Evolutionary conservation across 805 yeast species (phyloP).

Genomic region (Saccharomyces kudriavzevii): DNA sequence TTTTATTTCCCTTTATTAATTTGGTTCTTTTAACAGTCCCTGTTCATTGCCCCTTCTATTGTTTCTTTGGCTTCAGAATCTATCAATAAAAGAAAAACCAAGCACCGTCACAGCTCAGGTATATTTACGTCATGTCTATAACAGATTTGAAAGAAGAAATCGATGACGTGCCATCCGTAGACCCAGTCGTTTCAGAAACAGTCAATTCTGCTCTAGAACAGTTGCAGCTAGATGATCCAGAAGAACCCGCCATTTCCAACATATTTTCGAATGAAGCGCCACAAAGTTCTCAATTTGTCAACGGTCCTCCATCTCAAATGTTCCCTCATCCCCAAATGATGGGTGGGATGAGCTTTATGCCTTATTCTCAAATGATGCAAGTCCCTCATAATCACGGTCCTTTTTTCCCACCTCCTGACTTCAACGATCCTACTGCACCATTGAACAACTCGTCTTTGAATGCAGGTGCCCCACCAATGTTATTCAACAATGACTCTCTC

Average conservation of each 20-base stretch:
- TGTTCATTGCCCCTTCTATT: background rate
- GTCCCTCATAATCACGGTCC: constrained; percentile 22
- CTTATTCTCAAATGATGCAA: constrained; percentile 29
- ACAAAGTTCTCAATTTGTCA: background rate
- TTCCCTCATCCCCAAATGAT: constrained; percentile 23
- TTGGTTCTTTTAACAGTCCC: background rate
- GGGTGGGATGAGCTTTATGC: constrained; percentile 26
- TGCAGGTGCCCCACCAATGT: constrained; percentile 7
- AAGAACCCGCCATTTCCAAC: constrained; percentile 5
- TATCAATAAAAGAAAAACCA: background rate
- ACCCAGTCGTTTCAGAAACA: constrained; percentile 22
- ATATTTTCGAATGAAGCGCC: background rate
- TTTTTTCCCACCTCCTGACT: constrained; percentile 21
- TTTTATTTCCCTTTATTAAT: background rate
- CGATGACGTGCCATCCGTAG: constrained; percentile 10
- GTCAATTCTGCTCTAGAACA: constrained; percentile 28
- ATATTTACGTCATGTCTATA: constrained; percentile 8
- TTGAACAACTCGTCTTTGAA: constrained; percentile 4
- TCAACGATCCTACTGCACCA: constrained; percentile 8
- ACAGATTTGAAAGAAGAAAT: constrained; percentile 5
- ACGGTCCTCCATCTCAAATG: constrained; percentile 12
- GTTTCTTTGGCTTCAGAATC: background rate
- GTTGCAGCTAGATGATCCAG: constrained; percentile 24
- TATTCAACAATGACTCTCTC: background rate
- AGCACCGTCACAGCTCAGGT: background rate